A percentile compares a stretch with the other conserved stretches of the same genome.
Conservation (phyloP, 192 early-diverging fungal species). For the Entomortierella chlamydospora region DNA sequence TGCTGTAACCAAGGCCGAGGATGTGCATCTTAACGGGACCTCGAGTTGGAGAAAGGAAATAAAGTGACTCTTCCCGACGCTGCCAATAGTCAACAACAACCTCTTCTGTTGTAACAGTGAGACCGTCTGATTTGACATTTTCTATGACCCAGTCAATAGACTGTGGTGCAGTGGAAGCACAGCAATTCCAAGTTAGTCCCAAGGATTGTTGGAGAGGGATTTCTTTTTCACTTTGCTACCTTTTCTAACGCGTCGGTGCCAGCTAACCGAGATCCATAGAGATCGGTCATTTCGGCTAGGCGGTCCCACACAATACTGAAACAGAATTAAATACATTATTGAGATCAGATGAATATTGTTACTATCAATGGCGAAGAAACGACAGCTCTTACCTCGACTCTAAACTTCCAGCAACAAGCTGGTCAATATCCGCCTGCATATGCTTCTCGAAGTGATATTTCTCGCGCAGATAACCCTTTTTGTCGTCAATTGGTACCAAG, state of each 20-base stretch:
- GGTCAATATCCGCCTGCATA: slow-evolving; percentile 26
- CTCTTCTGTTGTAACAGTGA: slow-evolving; percentile 62
- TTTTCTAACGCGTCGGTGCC: slow-evolving; percentile 59
- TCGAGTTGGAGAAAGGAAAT: slow-evolving; percentile 53
- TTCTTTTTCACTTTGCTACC: too few species aligned
- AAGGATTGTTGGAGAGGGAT: too few species aligned
- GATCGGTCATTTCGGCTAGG: slow-evolving; percentile 71
- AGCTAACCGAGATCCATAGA: slow-evolving; percentile 67
- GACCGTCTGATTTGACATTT: slow-evolving; percentile 44
- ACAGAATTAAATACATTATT: neutral
- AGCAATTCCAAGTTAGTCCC: too few species aligned
- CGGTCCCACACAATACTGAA: slow-evolving; percentile 58
- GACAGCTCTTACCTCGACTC: slow-evolving; percentile 24
- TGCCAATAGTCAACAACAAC: slow-evolving; percentile 64
- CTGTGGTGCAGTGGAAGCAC: too few species aligned
- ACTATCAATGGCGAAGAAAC: neutral
- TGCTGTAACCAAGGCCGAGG: slow-evolving; percentile 63
- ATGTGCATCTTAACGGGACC: slow-evolving; percentile 56
- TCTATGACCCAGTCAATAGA: slow-evolving; percentile 62
- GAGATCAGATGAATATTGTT: neutral
- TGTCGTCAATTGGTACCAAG: too few species aligned
- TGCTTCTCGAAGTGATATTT: slow-evolving; percentile 21
- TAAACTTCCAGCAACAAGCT: slow-evolving; percentile 21
- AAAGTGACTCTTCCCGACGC: slow-evolving; percentile 61
- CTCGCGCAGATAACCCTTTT: neutral